Percentiles rank a stretch among this genome's conserved stretches.
phyloP scores from a whole-genome alignment of 2,329 filamentous ascomycete genomes.

The Alternaria sp. region DNA sequence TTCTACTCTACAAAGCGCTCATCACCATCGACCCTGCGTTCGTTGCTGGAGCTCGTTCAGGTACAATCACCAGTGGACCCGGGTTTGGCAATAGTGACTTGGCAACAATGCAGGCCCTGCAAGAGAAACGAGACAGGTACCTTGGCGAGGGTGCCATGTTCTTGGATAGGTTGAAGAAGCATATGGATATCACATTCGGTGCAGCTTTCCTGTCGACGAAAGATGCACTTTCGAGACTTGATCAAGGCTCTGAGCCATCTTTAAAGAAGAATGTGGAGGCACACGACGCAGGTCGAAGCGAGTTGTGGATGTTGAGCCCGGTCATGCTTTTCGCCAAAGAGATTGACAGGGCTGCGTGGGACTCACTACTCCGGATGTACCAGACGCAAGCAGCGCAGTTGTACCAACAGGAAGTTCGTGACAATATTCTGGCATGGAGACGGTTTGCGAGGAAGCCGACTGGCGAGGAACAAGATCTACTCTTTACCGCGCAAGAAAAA shows the following conservation, averaged over 20 bases:
- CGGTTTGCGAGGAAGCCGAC: conserved; percentile 76
- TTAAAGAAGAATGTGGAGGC: conserved; percentile 72
- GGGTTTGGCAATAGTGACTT: conserved; percentile 77
- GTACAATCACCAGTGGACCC: conserved; percentile 53
- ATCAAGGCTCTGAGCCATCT: conserved; percentile 57
- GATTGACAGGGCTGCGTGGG: conserved; percentile 83
- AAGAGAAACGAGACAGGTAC: conserved; percentile 94
- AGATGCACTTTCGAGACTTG: conserved; percentile 62
- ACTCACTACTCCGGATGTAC: conserved; percentile 79
- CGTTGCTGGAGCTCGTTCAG: conserved; percentile 58
- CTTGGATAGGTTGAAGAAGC: conserved; percentile 79
- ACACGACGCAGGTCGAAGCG: conserved; percentile 74
- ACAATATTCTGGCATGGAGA: conserved; percentile 81
- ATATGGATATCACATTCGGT: conserved; percentile 83
- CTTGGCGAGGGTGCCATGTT: conserved; percentile 77
- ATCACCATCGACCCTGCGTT: conserved; percentile 88
- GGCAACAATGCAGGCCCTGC: conserved; percentile 88
- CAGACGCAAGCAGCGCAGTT: conserved; percentile 77
- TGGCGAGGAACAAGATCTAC: conserved; percentile 79
- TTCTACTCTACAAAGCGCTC: conserved; percentile 90
- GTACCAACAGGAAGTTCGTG: conserved; percentile 83
- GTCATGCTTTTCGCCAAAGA: conserved; percentile 89
- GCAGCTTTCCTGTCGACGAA: conserved; percentile 75
- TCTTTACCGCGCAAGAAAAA: conserved; percentile 92
- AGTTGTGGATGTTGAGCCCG: conserved; percentile 87